Conservation (phyloP, 768 basidiomycete species). For the Boletus reticuloceps region DNA sequence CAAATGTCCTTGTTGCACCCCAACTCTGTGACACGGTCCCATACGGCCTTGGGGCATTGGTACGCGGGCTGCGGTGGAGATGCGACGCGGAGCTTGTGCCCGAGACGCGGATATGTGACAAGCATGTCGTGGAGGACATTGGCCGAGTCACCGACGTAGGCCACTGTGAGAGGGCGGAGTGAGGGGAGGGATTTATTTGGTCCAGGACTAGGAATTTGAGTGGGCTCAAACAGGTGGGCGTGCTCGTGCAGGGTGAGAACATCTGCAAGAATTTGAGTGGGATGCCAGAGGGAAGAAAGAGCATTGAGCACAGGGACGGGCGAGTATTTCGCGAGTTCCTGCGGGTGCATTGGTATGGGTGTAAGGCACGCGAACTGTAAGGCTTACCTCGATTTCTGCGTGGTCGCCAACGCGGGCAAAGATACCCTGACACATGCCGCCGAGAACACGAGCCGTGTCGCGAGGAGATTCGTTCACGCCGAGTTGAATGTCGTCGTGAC, state of each 20-base stretch:
- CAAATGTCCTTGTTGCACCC: constrained; percentile 69
- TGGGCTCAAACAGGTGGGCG: constrained; percentile 49
- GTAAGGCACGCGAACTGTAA: neutral
- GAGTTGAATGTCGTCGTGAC: constrained; percentile 87
- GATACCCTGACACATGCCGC: constrained; percentile 94
- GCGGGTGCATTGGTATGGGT: neutral
- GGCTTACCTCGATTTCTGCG: constrained; percentile 81
- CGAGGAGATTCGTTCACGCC: constrained; percentile 89
- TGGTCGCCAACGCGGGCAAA: constrained; percentile 96
- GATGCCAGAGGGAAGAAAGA: constrained; percentile 93
- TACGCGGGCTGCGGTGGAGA: constrained; percentile 63
- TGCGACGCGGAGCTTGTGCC: constrained; percentile 83
- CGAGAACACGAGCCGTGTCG: constrained; percentile 86
- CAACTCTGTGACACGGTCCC: constrained; percentile 76
- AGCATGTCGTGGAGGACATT: constrained; percentile 98
- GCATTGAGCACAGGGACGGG: constrained; percentile 96
- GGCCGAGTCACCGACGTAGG: constrained; percentile 92
- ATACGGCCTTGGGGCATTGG: constrained; percentile 68
- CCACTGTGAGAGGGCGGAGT: constrained; percentile 80
- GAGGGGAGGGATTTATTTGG: constrained; percentile 38
- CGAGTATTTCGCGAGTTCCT: constrained; percentile 90
- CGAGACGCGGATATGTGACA: constrained; percentile 88
- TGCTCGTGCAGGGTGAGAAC: constrained; percentile 85
- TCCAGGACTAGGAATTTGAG: constrained; percentile 11
- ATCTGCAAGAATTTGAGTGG: constrained; percentile 93